Base-by-base conservation (phyloP, 306 rosid genomes). In the Dryas alaskensis region DNA sequence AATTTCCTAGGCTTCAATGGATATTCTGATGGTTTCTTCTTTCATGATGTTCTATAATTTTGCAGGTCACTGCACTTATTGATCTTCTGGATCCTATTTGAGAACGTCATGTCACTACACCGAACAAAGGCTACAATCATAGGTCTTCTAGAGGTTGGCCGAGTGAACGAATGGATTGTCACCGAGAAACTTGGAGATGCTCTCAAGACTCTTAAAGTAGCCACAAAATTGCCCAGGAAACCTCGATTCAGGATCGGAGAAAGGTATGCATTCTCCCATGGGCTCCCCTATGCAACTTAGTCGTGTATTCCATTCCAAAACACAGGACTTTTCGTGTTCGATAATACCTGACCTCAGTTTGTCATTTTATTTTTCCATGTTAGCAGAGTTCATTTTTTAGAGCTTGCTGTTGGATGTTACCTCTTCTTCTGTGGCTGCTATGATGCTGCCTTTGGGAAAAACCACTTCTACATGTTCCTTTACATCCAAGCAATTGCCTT, bases 121-220 rank as follows among this genome's bases (percentile, higher is more conserved):
- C 77, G 98, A 70, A 82, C 97, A 54, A 93, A 93, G 78, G 97
- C 93, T 37, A 93, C 98, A 10, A 71, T 91, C 67, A 91, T 91
- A 6, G 97, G 98, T 59, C 84, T 93, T 19, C 70, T 93, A 50
- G 96, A 87, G 82, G 59, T 84, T 9, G 86, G 82, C 69, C 62
- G 93, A 61, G 97, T 85, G 72, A 91, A 93, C 50, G 98, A 93
- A 70, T 93, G 97, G 97, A 79, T 93, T 65, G 97, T 93, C 60
- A 93, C 98, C 2, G 96, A 89, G 80, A 93, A 93, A 69, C 87
- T 91, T 57, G 98, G 98, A 74, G 93, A 86, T 76, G 85, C 86
- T 69, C 84, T 89, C 31, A 90, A 87, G 81, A 68, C 64, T 49
- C 10, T 62, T 47, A 90, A 87, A 82, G 60, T 62, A 40, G 70